phyloP scores from a whole-genome alignment of 2,329 filamentous ascomycete species.

The Ilyonectria sp. region DNA sequence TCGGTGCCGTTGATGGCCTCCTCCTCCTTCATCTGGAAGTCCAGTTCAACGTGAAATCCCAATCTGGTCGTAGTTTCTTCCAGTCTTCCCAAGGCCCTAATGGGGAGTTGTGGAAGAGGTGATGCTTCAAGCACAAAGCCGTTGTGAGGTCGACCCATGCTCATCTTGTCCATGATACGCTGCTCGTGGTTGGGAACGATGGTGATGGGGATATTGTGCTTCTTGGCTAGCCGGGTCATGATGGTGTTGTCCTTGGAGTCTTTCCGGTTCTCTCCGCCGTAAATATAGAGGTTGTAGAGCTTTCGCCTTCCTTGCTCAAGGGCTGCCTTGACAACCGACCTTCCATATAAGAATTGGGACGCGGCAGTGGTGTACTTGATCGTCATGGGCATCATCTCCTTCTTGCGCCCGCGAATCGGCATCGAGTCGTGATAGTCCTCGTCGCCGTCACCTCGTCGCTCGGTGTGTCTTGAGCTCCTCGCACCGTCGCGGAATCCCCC shows the following conservation, averaged over 20 bases:
- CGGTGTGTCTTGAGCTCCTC: neutral
- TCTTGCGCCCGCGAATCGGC: slow-evolving; percentile 43
- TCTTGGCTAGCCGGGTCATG: slow-evolving; percentile 63
- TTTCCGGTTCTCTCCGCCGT: slow-evolving; percentile 70
- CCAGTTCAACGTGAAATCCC: slow-evolving; percentile 73
- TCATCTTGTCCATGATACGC: slow-evolving; percentile 86
- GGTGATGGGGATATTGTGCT: slow-evolving; percentile 67
- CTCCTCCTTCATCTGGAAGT: slow-evolving; percentile 82
- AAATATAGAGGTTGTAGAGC: slow-evolving; percentile 88
- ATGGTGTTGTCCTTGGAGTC: slow-evolving; percentile 62
- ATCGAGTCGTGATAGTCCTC: neutral
- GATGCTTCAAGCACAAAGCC: slow-evolving; percentile 91
- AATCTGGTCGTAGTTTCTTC: slow-evolving; percentile 59
- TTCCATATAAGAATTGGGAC: slow-evolving; percentile 93
- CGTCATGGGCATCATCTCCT: slow-evolving; percentile 55
- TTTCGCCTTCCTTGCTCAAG: slow-evolving; percentile 77
- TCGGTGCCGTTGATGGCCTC: slow-evolving; percentile 78
- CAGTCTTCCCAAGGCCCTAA: slow-evolving; percentile 70
- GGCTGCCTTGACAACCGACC: slow-evolving; percentile 84
- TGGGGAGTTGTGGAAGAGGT: slow-evolving; percentile 80
- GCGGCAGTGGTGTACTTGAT: slow-evolving; percentile 82
- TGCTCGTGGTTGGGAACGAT: slow-evolving; percentile 74
- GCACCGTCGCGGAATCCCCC: slow-evolving; percentile 1
- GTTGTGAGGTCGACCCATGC: slow-evolving; percentile 87
- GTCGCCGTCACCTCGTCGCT: neutral